Evolutionary conservation across 305 asterid species (phyloP).

Genomic region (Coffea humblotiana): DNA sequence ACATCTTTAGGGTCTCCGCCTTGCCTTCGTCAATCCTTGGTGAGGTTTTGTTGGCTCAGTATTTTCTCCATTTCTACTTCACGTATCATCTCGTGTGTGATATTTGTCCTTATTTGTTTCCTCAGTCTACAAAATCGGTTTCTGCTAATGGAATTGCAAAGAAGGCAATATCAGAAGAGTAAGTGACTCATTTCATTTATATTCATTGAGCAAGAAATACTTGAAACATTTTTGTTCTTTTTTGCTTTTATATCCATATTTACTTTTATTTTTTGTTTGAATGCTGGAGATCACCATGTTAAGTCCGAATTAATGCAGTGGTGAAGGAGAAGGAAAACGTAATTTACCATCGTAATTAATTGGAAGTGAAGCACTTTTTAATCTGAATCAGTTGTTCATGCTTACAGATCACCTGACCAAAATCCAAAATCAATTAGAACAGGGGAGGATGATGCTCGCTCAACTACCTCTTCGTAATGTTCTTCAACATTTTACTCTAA

Average conservation of each 20-base stretch:
- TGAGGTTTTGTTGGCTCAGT: slow-evolving; percentile 7
- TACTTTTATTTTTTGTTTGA: neutral
- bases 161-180: slow-evolving; percentile 44
- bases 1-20: slow-evolving; percentile 42
- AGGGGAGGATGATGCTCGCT: slow-evolving; percentile 66
- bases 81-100: neutral
- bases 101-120: neutral
- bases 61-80: slow-evolving; percentile 1
- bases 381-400: slow-evolving; percentile 1
- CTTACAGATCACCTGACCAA: slow-evolving; percentile 48
- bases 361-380: neutral
- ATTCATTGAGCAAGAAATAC: neutral
- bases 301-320: neutral
- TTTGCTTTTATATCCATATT: too few species aligned
- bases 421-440: slow-evolving; percentile 34
- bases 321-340: neutral
- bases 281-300: neutral
- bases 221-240: neutral
- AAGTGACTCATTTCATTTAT: slow-evolving; percentile 23
- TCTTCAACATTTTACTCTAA: slow-evolving; percentile 2
- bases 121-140: slow-evolving; percentile 46
- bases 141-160: slow-evolving; percentile 37
- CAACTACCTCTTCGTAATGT: slow-evolving; percentile 70
- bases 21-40: slow-evolving; percentile 43
- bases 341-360: neutral